A percentile compares a stretch with the other conserved stretches of the same genome.
These are phyloP conservation scores for Pholiota adiposa DNA, from an alignment of 1,284 basidiomycete species.

Conservation along the genomic window DNA sequence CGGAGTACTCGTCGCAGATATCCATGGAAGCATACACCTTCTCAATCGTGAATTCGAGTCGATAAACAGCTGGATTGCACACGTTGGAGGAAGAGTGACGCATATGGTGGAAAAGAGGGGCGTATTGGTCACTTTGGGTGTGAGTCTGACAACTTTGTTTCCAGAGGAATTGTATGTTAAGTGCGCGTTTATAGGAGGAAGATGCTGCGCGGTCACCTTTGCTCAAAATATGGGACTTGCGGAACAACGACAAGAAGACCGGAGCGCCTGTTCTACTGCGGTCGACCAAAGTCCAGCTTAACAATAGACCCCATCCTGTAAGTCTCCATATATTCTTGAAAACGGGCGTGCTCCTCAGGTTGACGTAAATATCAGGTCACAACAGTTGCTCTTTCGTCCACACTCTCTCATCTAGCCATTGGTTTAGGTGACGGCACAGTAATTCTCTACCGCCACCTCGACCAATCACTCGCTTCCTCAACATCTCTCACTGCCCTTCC, in stretches of 20 bases:
- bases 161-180: neutral
- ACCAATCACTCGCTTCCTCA: slow-evolving; percentile 81
- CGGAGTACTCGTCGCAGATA: slow-evolving; percentile 78
- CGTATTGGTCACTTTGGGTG: slow-evolving; percentile 83
- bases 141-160: slow-evolving; percentile 43
- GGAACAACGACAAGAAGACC: slow-evolving; percentile 75
- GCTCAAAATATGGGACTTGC: slow-evolving; percentile 90
- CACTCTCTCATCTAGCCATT: slow-evolving; percentile 87
- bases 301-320: slow-evolving; percentile 83
- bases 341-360: neutral
- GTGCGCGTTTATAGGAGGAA: slow-evolving; percentile 66
- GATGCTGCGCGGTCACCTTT: slow-evolving; percentile 73
- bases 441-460: slow-evolving; percentile 87
- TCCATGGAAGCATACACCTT: slow-evolving; percentile 79
- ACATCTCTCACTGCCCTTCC: slow-evolving; percentile 73
- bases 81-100: slow-evolving; percentile 78
- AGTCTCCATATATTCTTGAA: slow-evolving; percentile 25
- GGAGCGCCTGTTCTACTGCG: slow-evolving; percentile 72
- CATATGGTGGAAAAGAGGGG: slow-evolving; percentile 83
- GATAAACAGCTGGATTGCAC: slow-evolving; percentile 76
- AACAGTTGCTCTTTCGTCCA: slow-evolving; percentile 78
- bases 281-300: slow-evolving; percentile 78
- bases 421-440: slow-evolving; percentile 96
- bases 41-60: slow-evolving; percentile 79
- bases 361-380: slow-evolving; percentile 59